A percentile compares a stretch with the other conserved stretches of the same genome.
phyloP scores from a whole-genome alignment of 2,329 filamentous ascomycete genomes.

The Colletotrichum euphorbiae region DNA sequence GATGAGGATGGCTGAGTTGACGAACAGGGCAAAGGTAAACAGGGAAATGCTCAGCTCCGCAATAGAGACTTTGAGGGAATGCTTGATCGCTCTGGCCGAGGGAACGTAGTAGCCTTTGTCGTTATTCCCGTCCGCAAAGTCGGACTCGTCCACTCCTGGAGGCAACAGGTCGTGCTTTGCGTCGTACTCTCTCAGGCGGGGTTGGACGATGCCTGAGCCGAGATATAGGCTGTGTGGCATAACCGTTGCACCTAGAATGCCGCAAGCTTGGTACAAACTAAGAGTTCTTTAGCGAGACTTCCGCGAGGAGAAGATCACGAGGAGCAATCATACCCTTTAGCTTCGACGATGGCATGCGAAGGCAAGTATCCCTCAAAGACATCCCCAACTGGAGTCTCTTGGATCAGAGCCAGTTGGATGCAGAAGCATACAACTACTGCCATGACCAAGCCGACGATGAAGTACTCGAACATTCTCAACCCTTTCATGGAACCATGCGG shows the following conservation, averaged over 20 bases:
- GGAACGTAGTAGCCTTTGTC: conserved; percentile 75
- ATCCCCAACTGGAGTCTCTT: conserved; percentile 64
- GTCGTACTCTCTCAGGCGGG: conserved; percentile 74
- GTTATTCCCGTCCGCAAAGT: conserved; percentile 34
- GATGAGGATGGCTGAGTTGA: conserved; percentile 86
- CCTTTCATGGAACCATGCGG: conserved; percentile 69
- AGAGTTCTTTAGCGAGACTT: conserved; percentile 34
- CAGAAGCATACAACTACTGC: conserved; percentile 78
- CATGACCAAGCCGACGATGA: conserved; percentile 73
- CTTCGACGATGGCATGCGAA: conserved; percentile 67
- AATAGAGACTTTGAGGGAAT: conserved; percentile 80
- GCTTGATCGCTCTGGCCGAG: conserved; percentile 77
- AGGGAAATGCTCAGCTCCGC: conserved; percentile 77
- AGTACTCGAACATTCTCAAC: conserved; percentile 72
- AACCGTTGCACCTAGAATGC: conserved; percentile 81
- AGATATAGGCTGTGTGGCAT: conserved; percentile 78
- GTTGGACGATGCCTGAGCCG: conserved; percentile 76
- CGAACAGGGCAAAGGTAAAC: conserved; percentile 86
- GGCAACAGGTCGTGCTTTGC: conserved; percentile 65
- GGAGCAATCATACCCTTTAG: conserved; percentile 55
- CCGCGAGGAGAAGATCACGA: conserved; percentile 41
- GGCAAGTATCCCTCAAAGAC: conserved; percentile 76
- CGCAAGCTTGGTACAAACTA: conserved; percentile 75
- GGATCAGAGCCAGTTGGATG: conserved; percentile 74
- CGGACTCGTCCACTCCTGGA: conserved; percentile 43